Evolutionary conservation across 78 protist genomes (phyloP), one percentile per base, ranked within the genome.

Genomic region (Dictyostelium intermedium): DNA sequence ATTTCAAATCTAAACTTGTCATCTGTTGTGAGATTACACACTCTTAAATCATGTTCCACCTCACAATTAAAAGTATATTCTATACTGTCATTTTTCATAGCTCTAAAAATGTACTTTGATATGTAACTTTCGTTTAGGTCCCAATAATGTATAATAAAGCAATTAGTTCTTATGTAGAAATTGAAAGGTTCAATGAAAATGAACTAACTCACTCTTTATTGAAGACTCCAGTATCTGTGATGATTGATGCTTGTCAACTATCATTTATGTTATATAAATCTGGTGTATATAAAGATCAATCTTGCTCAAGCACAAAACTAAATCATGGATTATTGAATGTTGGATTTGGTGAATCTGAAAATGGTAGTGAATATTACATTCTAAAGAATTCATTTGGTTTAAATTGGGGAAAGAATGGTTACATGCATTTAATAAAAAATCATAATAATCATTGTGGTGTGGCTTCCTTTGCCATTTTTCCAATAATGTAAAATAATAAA

Each of bases 301-400:
- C 34, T 9, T 95, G 97, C 78, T 91, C 96, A 50, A 27, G 84
- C 50, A 78, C 86, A 47, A 34, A n/a, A n/a, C 86, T 96, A 13
- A 92, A 91, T 79, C 98, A 97, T 63, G 98, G 96, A 3, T 98
- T 98, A 13, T 81, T 96, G 47, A 76, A 72, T 20, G 97, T 97
- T 34, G 98, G 98, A 13, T 82, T 56, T n/a, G 84, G 86, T 63
- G 82, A 16, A 2, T 5, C 41, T 35, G 37, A 47, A 23, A 10
- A 30, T 10, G 50, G 50, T 6, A 16, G 1, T 27, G 83, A 74
- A 20, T 98, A 95, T 92, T 96, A 95, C 91, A 83, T 92, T 77
- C 95, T 98, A 78, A 97, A 98, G 91, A 98, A 98, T 98, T 87
- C 97, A 6, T 87, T 83, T 83, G 83, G 84, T 60, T 50, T 66